phyloP scores from a whole-genome alignment of 2,329 filamentous ascomycete species.

The Dryadomyces sulphureus region DNA sequence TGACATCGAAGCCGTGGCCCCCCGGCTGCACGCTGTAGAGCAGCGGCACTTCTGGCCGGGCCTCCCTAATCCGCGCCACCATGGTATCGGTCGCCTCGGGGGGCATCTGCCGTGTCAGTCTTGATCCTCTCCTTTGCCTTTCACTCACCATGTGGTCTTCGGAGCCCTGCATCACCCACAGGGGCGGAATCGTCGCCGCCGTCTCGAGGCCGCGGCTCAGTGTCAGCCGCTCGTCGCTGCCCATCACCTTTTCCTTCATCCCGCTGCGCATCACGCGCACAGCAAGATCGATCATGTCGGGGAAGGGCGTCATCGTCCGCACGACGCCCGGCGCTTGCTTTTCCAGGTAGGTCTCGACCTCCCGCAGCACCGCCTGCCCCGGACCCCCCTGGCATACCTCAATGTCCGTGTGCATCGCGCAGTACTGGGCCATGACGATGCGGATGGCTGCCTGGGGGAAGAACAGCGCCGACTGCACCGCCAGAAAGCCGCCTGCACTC shows the following conservation, averaged over 20 bases:
- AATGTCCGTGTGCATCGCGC: conserved; percentile 9
- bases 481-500: conserved; percentile 13
- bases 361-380: background rate
- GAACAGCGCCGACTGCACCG: conserved; percentile 12
- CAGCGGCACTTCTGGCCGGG: conserved; percentile 6
- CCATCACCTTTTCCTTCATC: conserved; percentile 7
- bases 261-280: conserved; percentile 2
- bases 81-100: conserved; percentile 8
- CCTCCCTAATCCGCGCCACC: conserved; percentile 5
- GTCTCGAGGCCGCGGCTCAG: conserved; percentile 6
- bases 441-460: conserved; percentile 10
- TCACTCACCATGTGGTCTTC: conserved; percentile 10
- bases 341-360: conserved; percentile 5
- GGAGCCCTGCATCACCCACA: conserved; percentile 12
- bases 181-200: conserved; percentile 7
- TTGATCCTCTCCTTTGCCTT: background rate
- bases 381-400: background rate
- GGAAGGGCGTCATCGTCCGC: conserved; percentile 7
- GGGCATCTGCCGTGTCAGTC: conserved; percentile 2
- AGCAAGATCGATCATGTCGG: conserved; percentile 2
- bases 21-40: conserved; percentile 11
- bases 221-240: conserved; percentile 7
- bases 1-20: conserved; percentile 11
- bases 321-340: conserved; percentile 1
- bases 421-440: conserved; percentile 11